Evolutionary conservation across 257 asterid species (phyloP), one percentile per base, ranked within the genome.

Genomic region (Solanum appendiculatum): DNA sequence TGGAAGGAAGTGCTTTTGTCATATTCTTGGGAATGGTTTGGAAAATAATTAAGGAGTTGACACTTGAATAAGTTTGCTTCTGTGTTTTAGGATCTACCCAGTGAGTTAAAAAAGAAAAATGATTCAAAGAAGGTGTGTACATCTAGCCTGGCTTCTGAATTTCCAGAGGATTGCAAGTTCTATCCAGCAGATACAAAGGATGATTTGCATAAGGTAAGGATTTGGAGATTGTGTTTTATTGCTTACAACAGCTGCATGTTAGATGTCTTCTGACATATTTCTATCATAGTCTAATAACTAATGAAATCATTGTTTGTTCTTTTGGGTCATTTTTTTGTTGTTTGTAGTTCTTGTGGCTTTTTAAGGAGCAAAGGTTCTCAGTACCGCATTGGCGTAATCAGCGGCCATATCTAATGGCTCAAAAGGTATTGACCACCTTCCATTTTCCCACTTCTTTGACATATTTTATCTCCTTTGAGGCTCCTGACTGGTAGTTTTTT

Each of bases 131-230:
- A 94, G 92, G 87, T 88, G 58, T 94, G 95, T 90, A 88, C 87
- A 37, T 91, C 98, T 83, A 85, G 87, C 85, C 93, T 97, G 85
- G 90, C 95, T 91, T 91, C 99, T 83, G 98, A 95, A 89, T 95
- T 97, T 93, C 99, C 98, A 2, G 98, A 95, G 90, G 98, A 95
- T 89, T 96, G 99, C 66, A 95, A 96, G 89, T 94, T 95, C 91
- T 93, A 92, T 91, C 92, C 95, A 16, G 99, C 96, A n/a, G 99
- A 95, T 86, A 91, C 93, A 78, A 93, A 89, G 91, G 98, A 97
- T 83, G 99, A 96, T 74, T 88, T 97, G 93, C 98, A 92, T 63
- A 95, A 97, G 98, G 99, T 97, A 90, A 83, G 72, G 31, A 23
- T 54, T 21, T 18, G 58, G 74, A 33, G 34, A 27, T 83, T 72